Evolutionary conservation across 495 filamentous ascomycete species (phyloP).

Genomic region (Talaromyces liani): DNA sequence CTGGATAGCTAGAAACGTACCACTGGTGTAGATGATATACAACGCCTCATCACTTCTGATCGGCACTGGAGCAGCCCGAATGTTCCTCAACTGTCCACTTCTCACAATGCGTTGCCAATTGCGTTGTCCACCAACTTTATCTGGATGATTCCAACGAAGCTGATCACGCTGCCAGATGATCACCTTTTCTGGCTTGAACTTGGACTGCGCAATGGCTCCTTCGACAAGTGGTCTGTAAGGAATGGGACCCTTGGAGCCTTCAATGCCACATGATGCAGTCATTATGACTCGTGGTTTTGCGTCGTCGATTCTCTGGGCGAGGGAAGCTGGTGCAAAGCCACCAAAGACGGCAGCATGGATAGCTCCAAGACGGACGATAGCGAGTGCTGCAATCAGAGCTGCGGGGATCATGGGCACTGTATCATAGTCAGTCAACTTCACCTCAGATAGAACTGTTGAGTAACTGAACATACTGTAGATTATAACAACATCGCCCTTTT

Average conservation of each 20-base stretch:
- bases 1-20: conserved; percentile 21
- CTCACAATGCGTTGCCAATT: conserved; percentile 73
- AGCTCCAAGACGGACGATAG: conserved; percentile 73
- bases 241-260: conserved; percentile 70
- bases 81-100: conserved; percentile 53
- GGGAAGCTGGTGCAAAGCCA: conserved; percentile 71
- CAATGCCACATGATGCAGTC: conserved; percentile 88
- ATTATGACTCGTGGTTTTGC: conserved; percentile 68
- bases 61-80: conserved; percentile 65
- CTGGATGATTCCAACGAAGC: conserved; percentile 60
- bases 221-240: conserved; percentile 65
- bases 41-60: conserved; percentile 68
- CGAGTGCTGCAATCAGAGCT: conserved; percentile 75
- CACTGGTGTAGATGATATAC: conserved; percentile 87
- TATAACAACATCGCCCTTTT: conserved; percentile 82
- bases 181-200: conserved; percentile 56
- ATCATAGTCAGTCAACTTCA: not conserved
- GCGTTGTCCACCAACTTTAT: conserved; percentile 57
- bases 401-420: conserved; percentile 95
- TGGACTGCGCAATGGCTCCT: conserved; percentile 52
- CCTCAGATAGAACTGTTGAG: too few relatives aligned
- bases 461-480: conserved; percentile 64
- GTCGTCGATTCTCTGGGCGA: conserved; percentile 85
- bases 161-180: conserved; percentile 77
- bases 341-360: conserved; percentile 91